Evolutionary conservation across 257 asterid genomes (phyloP).

Genomic region (Ilex aquifolium): DNA sequence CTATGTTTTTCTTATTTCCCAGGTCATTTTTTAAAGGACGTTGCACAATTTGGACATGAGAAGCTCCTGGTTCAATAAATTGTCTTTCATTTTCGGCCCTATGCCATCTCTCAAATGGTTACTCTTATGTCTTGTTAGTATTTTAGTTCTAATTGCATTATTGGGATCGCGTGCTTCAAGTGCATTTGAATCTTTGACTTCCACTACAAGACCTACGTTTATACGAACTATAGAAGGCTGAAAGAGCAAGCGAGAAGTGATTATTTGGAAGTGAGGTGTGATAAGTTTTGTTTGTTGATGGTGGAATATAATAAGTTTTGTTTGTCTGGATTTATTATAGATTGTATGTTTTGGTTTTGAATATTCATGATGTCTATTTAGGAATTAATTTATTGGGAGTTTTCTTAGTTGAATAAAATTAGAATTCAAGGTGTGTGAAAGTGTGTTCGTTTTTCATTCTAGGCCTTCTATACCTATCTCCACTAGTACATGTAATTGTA

Average conservation of each 20-base stretch:
- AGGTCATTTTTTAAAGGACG: constrained; percentile 16
- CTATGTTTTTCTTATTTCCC: constrained; percentile 23
- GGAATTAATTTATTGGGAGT: too few relatives aligned
- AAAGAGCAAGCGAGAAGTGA: constrained; percentile 70
- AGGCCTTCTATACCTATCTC: too few relatives aligned
- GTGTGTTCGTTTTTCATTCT: too few relatives aligned
- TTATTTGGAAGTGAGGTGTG: constrained; percentile 53
- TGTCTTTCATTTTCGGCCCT: constrained; percentile 48
- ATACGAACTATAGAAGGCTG: constrained; percentile 56
- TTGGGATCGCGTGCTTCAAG: constrained; percentile 59
- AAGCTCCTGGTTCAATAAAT: constrained; percentile 73
- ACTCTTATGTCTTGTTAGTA: constrained; percentile 59
- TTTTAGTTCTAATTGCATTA: constrained; percentile 48
- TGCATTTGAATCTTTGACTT: constrained; percentile 46
- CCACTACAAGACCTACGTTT: constrained; percentile 39
- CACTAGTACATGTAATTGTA: too few relatives aligned
- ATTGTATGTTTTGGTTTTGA: too few relatives aligned
- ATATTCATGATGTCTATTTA: too few relatives aligned
- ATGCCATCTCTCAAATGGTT: constrained; percentile 75
- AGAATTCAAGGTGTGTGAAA: too few relatives aligned
- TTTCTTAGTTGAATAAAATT: too few relatives aligned
- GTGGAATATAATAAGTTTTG: too few relatives aligned
- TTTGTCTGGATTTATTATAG: too few relatives aligned
- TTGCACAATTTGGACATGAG: constrained; percentile 68
- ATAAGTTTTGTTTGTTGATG: too few relatives aligned